A percentile compares a stretch with the other conserved stretches of the same genome.
Conservation (phyloP, 148 eudicot genomes). For the Talinum fruticosum region DNA sequence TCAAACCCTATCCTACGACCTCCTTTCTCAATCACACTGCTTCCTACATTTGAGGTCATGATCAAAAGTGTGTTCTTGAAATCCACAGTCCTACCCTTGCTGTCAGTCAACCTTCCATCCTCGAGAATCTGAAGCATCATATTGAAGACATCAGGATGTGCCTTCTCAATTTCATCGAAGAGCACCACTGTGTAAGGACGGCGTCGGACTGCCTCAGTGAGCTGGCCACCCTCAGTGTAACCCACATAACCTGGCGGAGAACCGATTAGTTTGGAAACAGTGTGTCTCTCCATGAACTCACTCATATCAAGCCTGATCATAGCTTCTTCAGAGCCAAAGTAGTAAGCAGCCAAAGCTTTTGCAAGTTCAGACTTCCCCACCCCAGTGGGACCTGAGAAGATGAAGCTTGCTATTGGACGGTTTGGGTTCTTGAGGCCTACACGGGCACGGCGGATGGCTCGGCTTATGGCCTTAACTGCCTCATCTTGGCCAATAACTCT, state of each 20-base stretch:
- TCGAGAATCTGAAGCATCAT: slow-evolving; percentile 97
- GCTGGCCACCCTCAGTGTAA: slow-evolving; percentile 90
- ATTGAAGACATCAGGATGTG: slow-evolving; percentile 88
- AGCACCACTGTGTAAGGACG: slow-evolving; percentile 85
- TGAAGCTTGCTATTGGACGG: slow-evolving; percentile 90
- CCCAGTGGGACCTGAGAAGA: slow-evolving; percentile 89
- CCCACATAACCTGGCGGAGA: slow-evolving; percentile 95
- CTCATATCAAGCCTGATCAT: slow-evolving; percentile 93
- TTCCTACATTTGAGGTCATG: slow-evolving; percentile 91
- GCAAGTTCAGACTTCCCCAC: slow-evolving; percentile 92
- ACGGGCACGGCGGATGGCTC: slow-evolving; percentile 91
- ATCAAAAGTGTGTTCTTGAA: slow-evolving; percentile 86
- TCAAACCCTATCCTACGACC: slow-evolving; percentile 71
- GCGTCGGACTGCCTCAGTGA: slow-evolving; percentile 85
- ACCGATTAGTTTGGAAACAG: slow-evolving; percentile 85
- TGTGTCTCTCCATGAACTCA: slow-evolving; percentile 94
- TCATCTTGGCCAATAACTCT: slow-evolving; percentile 89
- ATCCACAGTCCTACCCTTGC: slow-evolving; percentile 85
- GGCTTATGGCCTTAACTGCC: slow-evolving; percentile 87
- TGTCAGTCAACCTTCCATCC: slow-evolving; percentile 86
- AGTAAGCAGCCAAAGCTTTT: slow-evolving; percentile 77
- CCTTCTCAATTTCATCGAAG: slow-evolving; percentile 93
- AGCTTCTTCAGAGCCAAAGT: slow-evolving; percentile 90
- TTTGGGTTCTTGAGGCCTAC: slow-evolving; percentile 88
- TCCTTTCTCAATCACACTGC: slow-evolving; percentile 85